Base-by-base conservation (phyloP, 106 monocot species). In the Iris macrosiphon region DNA sequence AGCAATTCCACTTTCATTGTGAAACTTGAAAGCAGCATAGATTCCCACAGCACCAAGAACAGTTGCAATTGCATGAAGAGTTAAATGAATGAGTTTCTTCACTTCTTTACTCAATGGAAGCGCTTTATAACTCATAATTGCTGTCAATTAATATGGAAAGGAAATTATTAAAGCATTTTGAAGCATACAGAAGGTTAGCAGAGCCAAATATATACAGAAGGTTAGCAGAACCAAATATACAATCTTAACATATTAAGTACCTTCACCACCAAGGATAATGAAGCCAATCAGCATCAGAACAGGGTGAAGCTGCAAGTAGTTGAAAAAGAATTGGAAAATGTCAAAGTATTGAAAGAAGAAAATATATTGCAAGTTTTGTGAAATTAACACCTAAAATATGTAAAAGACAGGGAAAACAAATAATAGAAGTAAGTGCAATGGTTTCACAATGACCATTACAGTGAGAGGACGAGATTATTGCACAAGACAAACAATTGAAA, bases 221-320 rank as follows among this genome's bases (percentile, higher is more conserved):
- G 17, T 14, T 32, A 13, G 26, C 12, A 5, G 12, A 37, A 12
- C 12, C 37, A 37, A 37, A 5, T 5, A 37, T 37, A 7, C 8
- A 12, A 37, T 37, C 37, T 37, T 5, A 37, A 37, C 37, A 37
- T 37, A 7, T 9, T 32, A 20, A 60, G 53, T 9, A 87, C 93
- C 93, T 82, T 95, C 95, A 41, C 89, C 75, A 37, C 76, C 88
- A 13, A 95, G 42, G 56, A 89, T 72, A 31, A 95, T 82, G 34
- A 82, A 76, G 4, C 94, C 94, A 42, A 94, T 82, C 33, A 94
- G 66, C 94, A 89, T 95, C 40, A 89, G 49, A 68, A 95, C 95
- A 24, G 95, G 95, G 63, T 95, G 95, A 60, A 79, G 21, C 93
- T 93, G 87, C 44, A 79, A 49, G 46, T 4, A 65, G 14, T 10